Evolutionary conservation across 768 basidiomycete species (phyloP), one percentile per base, ranked within the genome.

Genomic region (Naganishia antarctica): DNA sequence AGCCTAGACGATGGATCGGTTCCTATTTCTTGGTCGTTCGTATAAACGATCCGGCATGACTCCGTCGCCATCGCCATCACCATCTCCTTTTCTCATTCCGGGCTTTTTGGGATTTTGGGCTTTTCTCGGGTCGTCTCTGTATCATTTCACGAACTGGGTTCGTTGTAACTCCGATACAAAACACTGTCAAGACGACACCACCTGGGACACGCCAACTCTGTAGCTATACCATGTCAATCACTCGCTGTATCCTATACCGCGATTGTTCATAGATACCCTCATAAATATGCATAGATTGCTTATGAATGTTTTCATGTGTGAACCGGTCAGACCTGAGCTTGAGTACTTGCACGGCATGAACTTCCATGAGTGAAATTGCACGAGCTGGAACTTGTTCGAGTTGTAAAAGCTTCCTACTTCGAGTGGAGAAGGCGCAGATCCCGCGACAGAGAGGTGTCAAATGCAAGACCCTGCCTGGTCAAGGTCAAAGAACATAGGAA

Each of bases 1-100:
- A 61, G 75, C 49, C 71, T 80, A 45, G 71, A 70, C 6, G 72
- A 81, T 25, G 91, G 91, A 67, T 69, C 79, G 64, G 80, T 89
- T 65, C 70, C 79, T 51, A 87, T 79, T 72, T 60, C 60, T 28
- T 78, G 74, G 76, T 40, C 29, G 13, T 74, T 62, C 57, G 51
- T 40, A 48, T 69, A 64, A 64, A 37, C 62, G 46, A 21, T 31
- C 26, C 49, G 26, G 23, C 34, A 13, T 15, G 4, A 25, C 21
- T 37, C 11, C 7, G 5, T 34, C 8, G 5, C 53, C n/a, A 11
- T 40, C 43, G 9, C 18, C 59, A 23, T n/a, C 41, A 25, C 45
- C 6, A 29, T 34, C 28, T n/a, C n/a, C 31, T 34, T 37, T 13
- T 41, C 37, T 57, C 53, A n/a, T 57, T 57, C 37, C 53, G 23